Percentiles rank a stretch among this genome's conserved stretches.
Conservation (phyloP, 129 eudicot genomes). For the Calendula officinalis region DNA sequence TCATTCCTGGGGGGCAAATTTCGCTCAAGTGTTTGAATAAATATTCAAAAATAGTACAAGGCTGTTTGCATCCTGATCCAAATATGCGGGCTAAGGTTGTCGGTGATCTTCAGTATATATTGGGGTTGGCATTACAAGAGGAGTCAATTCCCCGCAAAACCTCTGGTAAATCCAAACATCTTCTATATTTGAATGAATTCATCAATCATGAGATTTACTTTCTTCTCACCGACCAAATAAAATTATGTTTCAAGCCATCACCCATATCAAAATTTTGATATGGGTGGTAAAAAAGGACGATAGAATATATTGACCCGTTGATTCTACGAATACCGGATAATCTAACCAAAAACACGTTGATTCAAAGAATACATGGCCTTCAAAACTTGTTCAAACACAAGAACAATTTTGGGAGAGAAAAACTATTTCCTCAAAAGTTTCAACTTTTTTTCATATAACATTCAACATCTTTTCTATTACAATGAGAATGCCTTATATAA, state of each 20-base stretch:
- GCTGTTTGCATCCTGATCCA: neutral
- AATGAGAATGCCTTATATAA: too few relatives aligned
- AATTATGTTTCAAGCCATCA: neutral
- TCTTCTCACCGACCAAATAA: too few relatives aligned
- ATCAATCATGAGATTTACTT: neutral
- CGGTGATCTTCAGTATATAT: slow-evolving; percentile 14
- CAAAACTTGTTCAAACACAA: too few relatives aligned
- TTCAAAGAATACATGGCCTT: too few relatives aligned
- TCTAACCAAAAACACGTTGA: too few relatives aligned
- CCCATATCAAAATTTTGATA: neutral
- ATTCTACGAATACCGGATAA: too few relatives aligned
- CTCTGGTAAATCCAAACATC: neutral
- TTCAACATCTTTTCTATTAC: too few relatives aligned
- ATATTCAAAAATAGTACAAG: neutral
- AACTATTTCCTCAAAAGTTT: too few relatives aligned
- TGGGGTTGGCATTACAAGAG: slow-evolving; percentile 15
- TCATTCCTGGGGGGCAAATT: slow-evolving; percentile 8
- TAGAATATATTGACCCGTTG: too few relatives aligned
- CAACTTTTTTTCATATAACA: too few relatives aligned
- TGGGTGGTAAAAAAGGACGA: too few relatives aligned
- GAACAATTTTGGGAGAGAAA: too few relatives aligned
- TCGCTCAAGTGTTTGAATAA: neutral
- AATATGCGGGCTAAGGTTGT: slow-evolving; percentile 1
- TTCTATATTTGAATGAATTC: neutral
- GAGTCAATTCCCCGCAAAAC: neutral